phyloP scores from a whole-genome alignment of 1,139 yeast species.

The Debaryomyces fabryi region DNA sequence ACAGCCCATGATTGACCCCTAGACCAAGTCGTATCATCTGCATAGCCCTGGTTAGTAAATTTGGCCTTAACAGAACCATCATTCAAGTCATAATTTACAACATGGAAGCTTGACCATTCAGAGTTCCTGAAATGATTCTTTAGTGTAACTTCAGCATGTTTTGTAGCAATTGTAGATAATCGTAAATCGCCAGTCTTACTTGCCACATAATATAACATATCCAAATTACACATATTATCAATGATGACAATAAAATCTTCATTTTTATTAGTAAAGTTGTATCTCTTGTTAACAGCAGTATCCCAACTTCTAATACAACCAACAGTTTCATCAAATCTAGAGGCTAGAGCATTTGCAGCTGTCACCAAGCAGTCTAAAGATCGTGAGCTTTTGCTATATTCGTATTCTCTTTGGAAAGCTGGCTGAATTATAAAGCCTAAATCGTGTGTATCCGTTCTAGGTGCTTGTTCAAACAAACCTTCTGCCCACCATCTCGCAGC shows the following conservation, averaged over 20 bases:
- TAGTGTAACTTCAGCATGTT: slow-evolving; percentile 28
- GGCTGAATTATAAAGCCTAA: slow-evolving; percentile 29
- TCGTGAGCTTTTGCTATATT: slow-evolving; percentile 16
- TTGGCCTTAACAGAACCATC: slow-evolving; percentile 16
- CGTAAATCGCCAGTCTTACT: slow-evolving; percentile 24
- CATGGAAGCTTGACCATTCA: slow-evolving; percentile 26
- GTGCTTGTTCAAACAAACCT: slow-evolving; percentile 19
- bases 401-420: slow-evolving; percentile 24
- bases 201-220: slow-evolving; percentile 27
- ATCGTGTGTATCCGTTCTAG: slow-evolving; percentile 29
- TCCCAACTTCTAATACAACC: slow-evolving; percentile 19
- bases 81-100: slow-evolving; percentile 22
- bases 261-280: slow-evolving; percentile 12
- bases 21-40: slow-evolving; percentile 29
- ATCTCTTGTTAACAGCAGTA: slow-evolving; percentile 15
- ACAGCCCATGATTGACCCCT: slow-evolving; percentile 34
- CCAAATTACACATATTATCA: slow-evolving; percentile 32
- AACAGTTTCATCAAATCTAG: slow-evolving; percentile 22
- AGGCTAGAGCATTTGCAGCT: slow-evolving; percentile 22
- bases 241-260: slow-evolving; percentile 28
- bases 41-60: slow-evolving; percentile 28
- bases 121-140: slow-evolving; percentile 23
- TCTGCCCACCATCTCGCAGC: slow-evolving; percentile 26
- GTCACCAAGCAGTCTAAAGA: slow-evolving; percentile 21
- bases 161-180: slow-evolving; percentile 27